phyloP scores from a whole-genome alignment of 805 yeast genomes.

The Candida sonorensis region DNA sequence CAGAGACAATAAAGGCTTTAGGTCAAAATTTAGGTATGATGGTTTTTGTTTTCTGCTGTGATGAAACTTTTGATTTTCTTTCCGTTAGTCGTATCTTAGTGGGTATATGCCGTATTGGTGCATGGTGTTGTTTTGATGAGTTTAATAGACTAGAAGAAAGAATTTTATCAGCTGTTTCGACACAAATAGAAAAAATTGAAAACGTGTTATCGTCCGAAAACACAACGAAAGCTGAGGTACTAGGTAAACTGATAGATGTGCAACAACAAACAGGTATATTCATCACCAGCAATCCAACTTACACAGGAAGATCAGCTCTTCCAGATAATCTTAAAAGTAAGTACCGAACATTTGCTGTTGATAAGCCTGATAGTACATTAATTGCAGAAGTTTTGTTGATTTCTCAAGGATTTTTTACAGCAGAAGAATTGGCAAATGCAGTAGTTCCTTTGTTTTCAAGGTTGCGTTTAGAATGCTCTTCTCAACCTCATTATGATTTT shows the following conservation, averaged over 20 bases:
- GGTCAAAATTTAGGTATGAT: slow-evolving; percentile 73
- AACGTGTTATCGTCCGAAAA: slow-evolving; percentile 30
- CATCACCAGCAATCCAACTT: slow-evolving; percentile 87
- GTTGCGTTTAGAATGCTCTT: slow-evolving; percentile 35
- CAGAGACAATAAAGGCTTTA: slow-evolving; percentile 81
- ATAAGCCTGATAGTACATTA: slow-evolving; percentile 56
- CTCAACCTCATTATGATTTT: slow-evolving; percentile 81
- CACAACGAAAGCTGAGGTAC: slow-evolving; percentile 30
- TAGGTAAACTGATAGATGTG: slow-evolving; percentile 35
- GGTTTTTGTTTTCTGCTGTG: slow-evolving; percentile 88
- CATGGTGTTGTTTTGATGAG: slow-evolving; percentile 97
- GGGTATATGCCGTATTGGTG: slow-evolving; percentile 78
- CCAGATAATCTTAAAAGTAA: slow-evolving; percentile 83
- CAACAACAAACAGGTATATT: slow-evolving; percentile 60
- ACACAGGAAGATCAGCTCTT: slow-evolving; percentile 71
- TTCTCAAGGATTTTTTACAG: slow-evolving; percentile 60
- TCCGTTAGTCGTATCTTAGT: slow-evolving; percentile 69
- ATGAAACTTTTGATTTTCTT: slow-evolving; percentile 76
- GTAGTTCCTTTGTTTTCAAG: slow-evolving; percentile 49
- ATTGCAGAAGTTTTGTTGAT: slow-evolving; percentile 69
- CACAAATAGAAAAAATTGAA: slow-evolving; percentile 71
- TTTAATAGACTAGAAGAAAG: slow-evolving; percentile 72
- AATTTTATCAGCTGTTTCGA: slow-evolving; percentile 77
- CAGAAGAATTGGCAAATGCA: slow-evolving; percentile 36
- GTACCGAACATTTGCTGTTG: slow-evolving; percentile 72